Conservation (phyloP, 441 rosid genomes). For the Erodium texanum region DNA sequence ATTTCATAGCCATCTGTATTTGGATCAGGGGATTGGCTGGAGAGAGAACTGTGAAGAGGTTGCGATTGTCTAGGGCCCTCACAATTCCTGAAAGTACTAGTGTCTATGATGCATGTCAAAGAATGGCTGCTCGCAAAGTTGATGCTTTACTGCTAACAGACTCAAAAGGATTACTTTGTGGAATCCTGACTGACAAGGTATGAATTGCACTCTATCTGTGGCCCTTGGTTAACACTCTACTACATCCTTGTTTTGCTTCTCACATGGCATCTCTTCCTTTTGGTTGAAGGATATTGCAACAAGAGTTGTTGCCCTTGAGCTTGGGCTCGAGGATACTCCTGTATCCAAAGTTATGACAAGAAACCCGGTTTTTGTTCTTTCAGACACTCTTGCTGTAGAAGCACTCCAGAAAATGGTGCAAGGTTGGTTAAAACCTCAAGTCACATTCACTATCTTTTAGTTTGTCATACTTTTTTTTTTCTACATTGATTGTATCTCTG, state of each 20-base stretch:
- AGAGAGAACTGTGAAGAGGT: conserved; percentile 81
- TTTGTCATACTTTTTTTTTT: not conserved
- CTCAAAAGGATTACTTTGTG: conserved; percentile 85
- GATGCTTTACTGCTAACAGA: conserved; percentile 92
- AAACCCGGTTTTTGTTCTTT: conserved; percentile 87
- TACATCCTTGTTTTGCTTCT: not conserved
- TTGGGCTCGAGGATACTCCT: conserved; percentile 74
- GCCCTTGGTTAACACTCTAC: not conserved
- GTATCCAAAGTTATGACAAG: conserved; percentile 95
- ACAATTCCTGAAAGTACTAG: conserved; percentile 81
- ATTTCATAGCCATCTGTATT: not conserved
- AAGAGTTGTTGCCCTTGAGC: conserved; percentile 69
- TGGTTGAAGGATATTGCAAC: conserved; percentile 69
- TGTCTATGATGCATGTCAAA: conserved; percentile 73
- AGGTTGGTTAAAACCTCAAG: conserved; percentile 40
- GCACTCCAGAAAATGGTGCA: conserved; percentile 97
- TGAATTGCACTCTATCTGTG: not conserved
- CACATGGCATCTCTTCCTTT: not conserved
- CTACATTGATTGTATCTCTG: conserved; percentile 13
- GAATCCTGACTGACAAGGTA: conserved; percentile 97
- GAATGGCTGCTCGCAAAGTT: conserved; percentile 90
- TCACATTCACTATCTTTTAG: not conserved
- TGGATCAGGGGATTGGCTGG: conserved; percentile 67
- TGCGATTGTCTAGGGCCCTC: conserved; percentile 84
- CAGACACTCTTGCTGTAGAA: conserved; percentile 94